These are phyloP conservation scores for Parachaetomium inaequale DNA, from an alignment of 495 filamentous ascomycete species.

Conservation along the genomic window DNA sequence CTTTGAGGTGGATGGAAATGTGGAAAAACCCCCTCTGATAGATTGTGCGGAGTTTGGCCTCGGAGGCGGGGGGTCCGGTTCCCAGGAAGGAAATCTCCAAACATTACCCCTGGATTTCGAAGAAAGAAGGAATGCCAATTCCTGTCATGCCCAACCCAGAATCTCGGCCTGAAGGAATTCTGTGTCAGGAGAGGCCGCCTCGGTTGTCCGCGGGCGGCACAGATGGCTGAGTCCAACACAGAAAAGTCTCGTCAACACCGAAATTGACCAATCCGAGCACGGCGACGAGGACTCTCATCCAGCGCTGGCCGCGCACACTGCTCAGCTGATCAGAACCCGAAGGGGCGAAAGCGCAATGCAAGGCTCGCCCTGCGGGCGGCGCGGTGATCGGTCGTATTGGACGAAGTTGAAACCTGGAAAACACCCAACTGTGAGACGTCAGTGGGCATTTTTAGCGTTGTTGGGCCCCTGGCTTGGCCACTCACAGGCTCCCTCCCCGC, in stretches of 20 bases:
- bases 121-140: neutral
- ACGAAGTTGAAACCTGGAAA: slow-evolving; percentile 11
- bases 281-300: neutral
- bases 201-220: neutral
- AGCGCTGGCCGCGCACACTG: neutral
- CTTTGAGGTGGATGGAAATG: neutral
- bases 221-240: neutral
- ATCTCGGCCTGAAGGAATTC: neutral
- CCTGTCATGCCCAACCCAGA: neutral
- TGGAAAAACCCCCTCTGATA: neutral
- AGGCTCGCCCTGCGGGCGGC: neutral
- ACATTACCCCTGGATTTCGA: neutral
- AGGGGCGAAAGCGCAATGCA: neutral
- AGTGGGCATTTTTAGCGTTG: neutral
- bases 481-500: neutral
- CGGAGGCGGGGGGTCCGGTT: neutral
- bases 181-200: neutral
- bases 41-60: neutral
- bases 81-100: neutral
- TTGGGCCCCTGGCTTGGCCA: neutral
- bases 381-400: neutral
- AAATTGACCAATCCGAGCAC: neutral
- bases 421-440: neutral
- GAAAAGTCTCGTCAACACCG: neutral
- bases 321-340: neutral